Percentiles rank a stretch among this genome's conserved stretches.
Conservation (phyloP, 495 filamentous ascomycete species). For the Podospora pseudocomata region DNA sequence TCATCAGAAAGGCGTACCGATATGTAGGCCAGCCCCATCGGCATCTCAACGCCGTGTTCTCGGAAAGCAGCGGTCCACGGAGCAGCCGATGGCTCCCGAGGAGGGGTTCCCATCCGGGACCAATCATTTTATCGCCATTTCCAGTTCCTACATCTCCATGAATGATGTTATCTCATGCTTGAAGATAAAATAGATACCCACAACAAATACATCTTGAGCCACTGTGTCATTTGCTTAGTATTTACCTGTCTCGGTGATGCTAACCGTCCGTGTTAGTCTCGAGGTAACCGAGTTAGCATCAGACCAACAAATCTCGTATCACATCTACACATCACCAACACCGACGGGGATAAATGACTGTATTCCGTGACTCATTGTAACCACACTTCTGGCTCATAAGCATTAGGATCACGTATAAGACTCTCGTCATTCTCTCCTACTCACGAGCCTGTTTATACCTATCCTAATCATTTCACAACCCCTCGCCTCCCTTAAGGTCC, state of each 20-base stretch:
- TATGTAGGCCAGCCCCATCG: conserved; percentile 1
- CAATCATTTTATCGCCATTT: neutral
- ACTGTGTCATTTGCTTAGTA: neutral
- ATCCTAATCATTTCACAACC: neutral
- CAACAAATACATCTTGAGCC: neutral
- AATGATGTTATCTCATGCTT: neutral
- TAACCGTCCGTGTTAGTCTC: neutral
- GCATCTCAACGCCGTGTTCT: neutral
- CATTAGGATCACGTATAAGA: neutral
- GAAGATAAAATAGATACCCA: neutral
- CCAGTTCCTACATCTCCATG: neutral
- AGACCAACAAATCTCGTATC: neutral
- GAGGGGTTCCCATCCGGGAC: neutral
- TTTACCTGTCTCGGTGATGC: neutral
- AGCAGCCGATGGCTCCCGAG: neutral
- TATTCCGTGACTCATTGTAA: neutral
- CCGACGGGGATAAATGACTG: neutral
- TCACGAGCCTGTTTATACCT: neutral
- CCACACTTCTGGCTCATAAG: neutral
- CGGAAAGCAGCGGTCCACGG: neutral
- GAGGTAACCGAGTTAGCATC: neutral
- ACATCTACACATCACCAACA: neutral
- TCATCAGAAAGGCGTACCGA: conserved; percentile 12
- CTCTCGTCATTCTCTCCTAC: neutral
- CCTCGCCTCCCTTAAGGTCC: neutral